phyloP scores from a whole-genome alignment of 257 asterid genomes.

The Fraxinus cuspidata region DNA sequence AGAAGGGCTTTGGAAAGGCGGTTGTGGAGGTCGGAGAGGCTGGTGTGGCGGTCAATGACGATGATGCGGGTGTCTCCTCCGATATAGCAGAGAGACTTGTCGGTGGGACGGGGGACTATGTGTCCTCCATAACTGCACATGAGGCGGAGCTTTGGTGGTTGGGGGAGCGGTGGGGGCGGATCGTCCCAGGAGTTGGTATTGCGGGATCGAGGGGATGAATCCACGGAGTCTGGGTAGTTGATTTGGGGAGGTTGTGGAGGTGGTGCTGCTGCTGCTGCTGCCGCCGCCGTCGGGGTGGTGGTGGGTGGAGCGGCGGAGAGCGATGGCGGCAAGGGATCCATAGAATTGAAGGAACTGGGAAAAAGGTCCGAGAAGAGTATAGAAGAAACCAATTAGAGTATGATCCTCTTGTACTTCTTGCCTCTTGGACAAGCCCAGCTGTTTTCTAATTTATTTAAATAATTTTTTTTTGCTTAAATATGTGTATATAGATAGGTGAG shows the following conservation, averaged over 20 bases:
- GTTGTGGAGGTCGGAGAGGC: slow-evolving; percentile 62
- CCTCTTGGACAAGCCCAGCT: not conserved
- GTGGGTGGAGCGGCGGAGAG: slow-evolving; percentile 39
- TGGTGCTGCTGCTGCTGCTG: slow-evolving; percentile 19
- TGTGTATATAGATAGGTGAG: not conserved
- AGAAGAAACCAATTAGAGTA: not conserved
- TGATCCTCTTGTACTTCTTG: not conserved
- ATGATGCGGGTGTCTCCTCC: slow-evolving; percentile 95
- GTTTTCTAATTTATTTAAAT: not conserved
- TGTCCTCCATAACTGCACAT: slow-evolving; percentile 98
- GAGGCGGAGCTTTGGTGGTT: slow-evolving; percentile 65
- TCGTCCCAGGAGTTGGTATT: slow-evolving; percentile 70
- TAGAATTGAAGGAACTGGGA: slow-evolving; percentile 17
- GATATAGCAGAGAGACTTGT: slow-evolving; percentile 76
- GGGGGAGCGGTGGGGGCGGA: slow-evolving; percentile 43
- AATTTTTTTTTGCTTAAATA: too few relatives aligned
- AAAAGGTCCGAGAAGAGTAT: not conserved
- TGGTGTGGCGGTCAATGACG: slow-evolving; percentile 66
- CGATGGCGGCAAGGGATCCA: slow-evolving; percentile 68
- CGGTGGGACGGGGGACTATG: slow-evolving; percentile 94
- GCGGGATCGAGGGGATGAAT: slow-evolving; percentile 79
- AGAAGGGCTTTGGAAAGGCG: slow-evolving; percentile 82
- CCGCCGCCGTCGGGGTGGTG: slow-evolving; percentile 30
- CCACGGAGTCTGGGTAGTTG: slow-evolving; percentile 50
- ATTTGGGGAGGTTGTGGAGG: not conserved